Evolutionary conservation across 148 eudicot species (phyloP), one percentile per base, ranked within the genome.

Genomic region (Nepenthes mirabilis): DNA sequence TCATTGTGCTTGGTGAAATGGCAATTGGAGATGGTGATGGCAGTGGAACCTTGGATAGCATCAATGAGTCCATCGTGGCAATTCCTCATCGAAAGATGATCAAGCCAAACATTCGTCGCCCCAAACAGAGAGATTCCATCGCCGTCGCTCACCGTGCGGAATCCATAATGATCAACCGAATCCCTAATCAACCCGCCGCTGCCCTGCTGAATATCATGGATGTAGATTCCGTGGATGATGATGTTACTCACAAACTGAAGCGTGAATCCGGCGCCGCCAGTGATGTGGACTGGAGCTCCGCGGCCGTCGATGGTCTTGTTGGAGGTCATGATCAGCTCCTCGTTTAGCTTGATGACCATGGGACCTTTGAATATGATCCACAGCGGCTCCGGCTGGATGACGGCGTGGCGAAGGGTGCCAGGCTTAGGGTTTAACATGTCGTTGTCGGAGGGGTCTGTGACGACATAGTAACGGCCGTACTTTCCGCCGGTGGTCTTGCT

Each of bases 301-400:
- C 85, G 80, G 11, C 72, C 85, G 36, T 81, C 85, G 0, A 81
- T 52, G 1, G 85, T 81, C 79, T 81, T 81, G 60, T 77, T 10
- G 65, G 82, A 72, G 1, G 77, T 52, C 32, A 81, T 45, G 2
- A 81, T 49, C 0, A 81, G 78, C 72, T 81, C 85, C 49, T 78
- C 36, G 2, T 35, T 67, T 0, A 81, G 68, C 71, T 65, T 67
- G 10, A 81, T 78, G 14, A 62, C 52, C 86, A 78, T 78, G 37
- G 55, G 34, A 12, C 47, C 67, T 8, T 68, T 65, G 34, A 81
- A 81, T 37, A 60, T 65, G 63, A 81, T 81, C 86, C 86, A 81
- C 14, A 81, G 69, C 2, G 82, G 82, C 51, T 52, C 78, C 0
- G 43, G 14, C 9, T 78, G 82, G 63, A 81, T 78, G 6, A 78